Evolutionary conservation across 2,329 filamentous ascomycete species (phyloP).

Genomic region (Alternaria angustiovoidea): DNA sequence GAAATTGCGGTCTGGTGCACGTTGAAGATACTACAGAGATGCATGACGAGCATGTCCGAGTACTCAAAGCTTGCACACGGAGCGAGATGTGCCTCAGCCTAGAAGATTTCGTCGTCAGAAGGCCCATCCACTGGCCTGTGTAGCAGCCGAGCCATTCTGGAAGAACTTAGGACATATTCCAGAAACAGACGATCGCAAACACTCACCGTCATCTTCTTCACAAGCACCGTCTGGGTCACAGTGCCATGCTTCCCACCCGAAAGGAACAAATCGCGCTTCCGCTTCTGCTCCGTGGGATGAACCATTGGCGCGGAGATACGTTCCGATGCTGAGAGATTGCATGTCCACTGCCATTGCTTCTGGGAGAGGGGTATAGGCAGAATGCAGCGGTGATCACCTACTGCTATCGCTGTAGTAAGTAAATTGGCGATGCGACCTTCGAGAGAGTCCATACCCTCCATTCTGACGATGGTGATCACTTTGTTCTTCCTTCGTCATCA

Average conservation of each 20-base stretch:
- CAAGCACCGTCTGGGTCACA: conserved; percentile 31
- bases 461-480: not conserved
- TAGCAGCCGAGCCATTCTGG: conserved; percentile 3
- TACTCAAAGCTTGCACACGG: not conserved
- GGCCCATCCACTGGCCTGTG: not conserved
- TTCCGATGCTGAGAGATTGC: conserved; percentile 20
- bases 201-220: conserved; percentile 36
- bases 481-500: not conserved
- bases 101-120: not conserved
- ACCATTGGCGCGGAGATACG: not conserved
- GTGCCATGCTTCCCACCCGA: conserved; percentile 10
- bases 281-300: not conserved
- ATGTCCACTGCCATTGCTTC: conserved; percentile 22
- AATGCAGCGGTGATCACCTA: not conserved
- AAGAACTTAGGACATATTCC: conserved; percentile 24
- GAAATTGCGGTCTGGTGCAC: not conserved
- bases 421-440: not conserved
- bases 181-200: conserved; percentile 37
- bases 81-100: not conserved
- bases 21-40: not conserved
- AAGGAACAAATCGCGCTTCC: not conserved
- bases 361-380: conserved; percentile 14
- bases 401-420: not conserved
- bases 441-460: not conserved
- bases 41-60: not conserved